Base-by-base conservation (phyloP, 306 rosid species). In the Senna tora region DNA sequence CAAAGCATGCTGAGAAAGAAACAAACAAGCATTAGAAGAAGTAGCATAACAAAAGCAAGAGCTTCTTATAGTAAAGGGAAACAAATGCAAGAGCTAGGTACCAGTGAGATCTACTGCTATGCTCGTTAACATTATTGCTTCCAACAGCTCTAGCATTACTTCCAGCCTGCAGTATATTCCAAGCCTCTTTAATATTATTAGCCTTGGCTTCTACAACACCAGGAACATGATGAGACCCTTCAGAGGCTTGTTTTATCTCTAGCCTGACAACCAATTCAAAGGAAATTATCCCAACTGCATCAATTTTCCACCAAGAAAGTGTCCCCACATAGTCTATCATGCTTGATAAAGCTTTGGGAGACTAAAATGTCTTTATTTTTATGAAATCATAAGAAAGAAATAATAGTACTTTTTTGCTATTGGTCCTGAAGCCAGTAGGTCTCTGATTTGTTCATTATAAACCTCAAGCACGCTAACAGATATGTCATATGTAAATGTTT, bases 21-120 rank as follows among this genome's bases (percentile, higher is more conserved):
- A 78, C 14, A 68, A 46, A 30, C 46, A 5, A 75, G 65, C 20
- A 49, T 45, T 52, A 76, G 10, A 55, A 74, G 42, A 60, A 17
- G 32, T 36, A 34, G 65, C 39, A 43, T 10, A 43, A 42, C 60
- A 42, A 51, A 19, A 46, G 32, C 22, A 60, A 77, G 69, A 57
- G 34, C 15, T 51, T 32, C 7, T 28, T 57, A 6, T 52, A 56
- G 52, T 19, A 30, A 30, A 21, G 9, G 75, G 51, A 61, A 22
- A 21, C 11, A 13, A 9, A 49, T 16, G 28, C 42, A 78, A 69
- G 45, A 75, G 68, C 36, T 41, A 6, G 55, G 38, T 82, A 92
- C 97, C 96, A 92, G 72, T 92, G 97, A 64, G 97, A 92, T 71
- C 97, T 91, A 78, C 97, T 92, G 69, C 96, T 92, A 70, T 92